Evolutionary conservation across 495 filamentous ascomycete genomes (phyloP).

Genomic region (Chaetomium cochliodes): DNA sequence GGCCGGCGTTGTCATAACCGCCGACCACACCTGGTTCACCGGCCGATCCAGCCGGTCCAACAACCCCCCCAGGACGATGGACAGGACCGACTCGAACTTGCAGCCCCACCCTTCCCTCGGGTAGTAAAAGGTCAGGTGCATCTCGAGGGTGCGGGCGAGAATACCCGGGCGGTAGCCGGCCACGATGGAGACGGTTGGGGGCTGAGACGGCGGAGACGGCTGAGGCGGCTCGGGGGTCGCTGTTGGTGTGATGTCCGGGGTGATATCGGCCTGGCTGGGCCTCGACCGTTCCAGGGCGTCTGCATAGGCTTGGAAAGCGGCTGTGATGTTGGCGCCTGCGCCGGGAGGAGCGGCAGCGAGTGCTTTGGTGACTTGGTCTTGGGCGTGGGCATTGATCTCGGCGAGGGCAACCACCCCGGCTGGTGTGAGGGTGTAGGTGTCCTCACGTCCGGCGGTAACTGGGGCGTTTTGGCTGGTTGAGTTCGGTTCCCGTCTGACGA

Average conservation of each 20-base stretch:
- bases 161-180: conserved; percentile 38
- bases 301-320: conserved; percentile 28
- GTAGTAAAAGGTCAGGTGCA: conserved; percentile 36
- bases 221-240: conserved; percentile 1
- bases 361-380: conserved; percentile 26
- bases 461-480: neutral
- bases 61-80: conserved; percentile 18
- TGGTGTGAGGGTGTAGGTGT: conserved; percentile 19
- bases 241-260: conserved; percentile 3
- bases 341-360: conserved; percentile 19
- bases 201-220: neutral
- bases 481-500: neutral
- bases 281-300: conserved; percentile 23
- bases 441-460: neutral
- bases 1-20: conserved; percentile 20
- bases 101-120: conserved; percentile 26
- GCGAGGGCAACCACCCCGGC: conserved; percentile 20
- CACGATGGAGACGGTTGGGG: conserved; percentile 21
- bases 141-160: conserved; percentile 33
- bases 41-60: conserved; percentile 28
- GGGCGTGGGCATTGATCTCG: conserved; percentile 25
- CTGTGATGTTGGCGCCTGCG: conserved; percentile 18
- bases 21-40: conserved; percentile 33
- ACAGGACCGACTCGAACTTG: conserved; percentile 30
- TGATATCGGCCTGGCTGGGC: neutral